These are phyloP conservation scores for Phoma sp. DNA, from an alignment of 2,329 filamentous ascomycete species.

Conservation along the genomic window DNA sequence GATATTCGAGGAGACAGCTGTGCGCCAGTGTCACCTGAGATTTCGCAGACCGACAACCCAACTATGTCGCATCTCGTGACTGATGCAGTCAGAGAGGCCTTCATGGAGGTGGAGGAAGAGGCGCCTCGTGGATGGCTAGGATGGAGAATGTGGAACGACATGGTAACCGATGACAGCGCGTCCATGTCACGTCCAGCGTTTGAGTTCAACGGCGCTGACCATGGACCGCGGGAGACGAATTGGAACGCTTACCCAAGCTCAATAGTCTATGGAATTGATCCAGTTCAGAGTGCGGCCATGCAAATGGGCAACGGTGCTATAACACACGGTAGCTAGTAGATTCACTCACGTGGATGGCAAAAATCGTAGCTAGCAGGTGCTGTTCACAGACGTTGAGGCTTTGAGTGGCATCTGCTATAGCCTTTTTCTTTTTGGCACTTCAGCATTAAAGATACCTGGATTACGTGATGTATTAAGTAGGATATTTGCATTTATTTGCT, in stretches of 20 bases:
- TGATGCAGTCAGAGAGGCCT: slow-evolving; percentile 37
- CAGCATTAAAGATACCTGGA: too few species aligned
- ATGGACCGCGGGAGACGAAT: background rate
- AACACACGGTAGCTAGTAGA: too few species aligned
- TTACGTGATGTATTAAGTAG: too few species aligned
- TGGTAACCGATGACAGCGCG: slow-evolving; percentile 22
- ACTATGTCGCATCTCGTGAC: slow-evolving; percentile 25
- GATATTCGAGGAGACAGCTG: background rate
- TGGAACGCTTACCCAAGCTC: slow-evolving; percentile 1
- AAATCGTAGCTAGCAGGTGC: too few species aligned
- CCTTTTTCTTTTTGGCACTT: too few species aligned
- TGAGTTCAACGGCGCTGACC: background rate
- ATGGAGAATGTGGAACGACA: slow-evolving; percentile 39
- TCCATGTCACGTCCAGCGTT: background rate
- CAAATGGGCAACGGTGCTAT: background rate
- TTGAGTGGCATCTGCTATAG: too few species aligned
- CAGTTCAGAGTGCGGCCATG: slow-evolving; percentile 2
- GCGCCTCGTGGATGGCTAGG: slow-evolving; percentile 38
- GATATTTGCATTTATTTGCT: too few species aligned
- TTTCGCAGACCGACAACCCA: background rate
- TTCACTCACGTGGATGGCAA: too few species aligned
- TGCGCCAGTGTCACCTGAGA: background rate
- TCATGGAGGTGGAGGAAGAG: slow-evolving; percentile 40
- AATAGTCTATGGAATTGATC: background rate
- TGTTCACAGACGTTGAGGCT: too few species aligned